Conservation (phyloP, 129 eudicot genomes). For the Glebionis coronaria region DNA sequence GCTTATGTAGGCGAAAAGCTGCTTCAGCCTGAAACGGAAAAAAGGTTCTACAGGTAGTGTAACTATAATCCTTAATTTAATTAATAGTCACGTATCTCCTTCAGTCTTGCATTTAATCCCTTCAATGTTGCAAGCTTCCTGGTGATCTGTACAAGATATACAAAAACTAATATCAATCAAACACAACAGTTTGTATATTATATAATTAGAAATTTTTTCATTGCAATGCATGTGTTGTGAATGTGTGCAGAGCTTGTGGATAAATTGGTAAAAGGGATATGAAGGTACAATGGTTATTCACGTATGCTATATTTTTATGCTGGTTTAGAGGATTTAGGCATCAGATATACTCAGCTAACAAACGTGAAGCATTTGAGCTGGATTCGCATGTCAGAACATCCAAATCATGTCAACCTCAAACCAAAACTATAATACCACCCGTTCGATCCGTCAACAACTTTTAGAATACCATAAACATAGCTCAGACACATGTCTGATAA, state of each 20-base stretch:
- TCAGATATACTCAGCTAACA: constrained; percentile 4
- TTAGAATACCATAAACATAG: too few relatives aligned
- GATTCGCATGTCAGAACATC: constrained; percentile 22
- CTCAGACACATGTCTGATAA: too few relatives aligned
- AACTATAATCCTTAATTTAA: too few relatives aligned
- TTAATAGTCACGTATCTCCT: constrained; percentile 93
- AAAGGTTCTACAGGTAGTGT: too few relatives aligned
- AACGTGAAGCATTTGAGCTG: background rate
- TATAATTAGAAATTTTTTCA: background rate
- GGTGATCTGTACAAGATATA: constrained; percentile 55
- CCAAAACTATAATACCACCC: too few relatives aligned
- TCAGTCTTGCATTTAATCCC: constrained; percentile 87
- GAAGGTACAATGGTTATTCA: background rate
- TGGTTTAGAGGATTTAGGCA: constrained; percentile 3
- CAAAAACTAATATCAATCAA: background rate
- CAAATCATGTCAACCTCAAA: constrained; percentile 2
- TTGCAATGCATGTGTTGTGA: too few relatives aligned
- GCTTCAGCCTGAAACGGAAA: too few relatives aligned
- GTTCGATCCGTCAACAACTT: too few relatives aligned
- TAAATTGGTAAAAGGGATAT: background rate
- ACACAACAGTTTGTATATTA: background rate
- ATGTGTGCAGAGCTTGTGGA: background rate
- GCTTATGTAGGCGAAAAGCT: too few relatives aligned
- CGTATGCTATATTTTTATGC: background rate
- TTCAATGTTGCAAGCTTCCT: constrained; percentile 92